A percentile compares a stretch with the other conserved stretches of the same genome.
Conservation (phyloP, 202 grass and related monocot genomes). For the Hordeum pubiflorum region DNA sequence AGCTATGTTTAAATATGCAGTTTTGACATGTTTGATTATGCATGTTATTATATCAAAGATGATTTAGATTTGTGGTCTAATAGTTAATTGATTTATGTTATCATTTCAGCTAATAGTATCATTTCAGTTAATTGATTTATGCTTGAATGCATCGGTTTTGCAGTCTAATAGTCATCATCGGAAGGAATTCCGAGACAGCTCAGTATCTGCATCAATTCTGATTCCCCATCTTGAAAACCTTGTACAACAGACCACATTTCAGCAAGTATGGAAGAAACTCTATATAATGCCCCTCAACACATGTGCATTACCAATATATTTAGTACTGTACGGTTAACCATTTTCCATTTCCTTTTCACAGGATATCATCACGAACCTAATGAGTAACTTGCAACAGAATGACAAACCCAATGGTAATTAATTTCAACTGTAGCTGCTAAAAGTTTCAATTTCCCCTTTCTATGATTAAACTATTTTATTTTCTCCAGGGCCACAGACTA, state of each 20-base stretch:
- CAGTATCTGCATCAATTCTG: slow-evolving; percentile 63
- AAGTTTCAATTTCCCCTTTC: neutral
- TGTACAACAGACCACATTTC: slow-evolving; percentile 85
- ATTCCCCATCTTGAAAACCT: slow-evolving; percentile 96
- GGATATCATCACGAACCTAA: slow-evolving; percentile 73
- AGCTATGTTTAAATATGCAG: neutral
- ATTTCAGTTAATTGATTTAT: neutral
- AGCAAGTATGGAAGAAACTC: slow-evolving; percentile 58
- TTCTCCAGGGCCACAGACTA: slow-evolving; percentile 38
- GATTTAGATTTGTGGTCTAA: neutral
- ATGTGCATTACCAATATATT: neutral
- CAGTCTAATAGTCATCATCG: slow-evolving; percentile 51
- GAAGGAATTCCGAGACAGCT: slow-evolving; percentile 56
- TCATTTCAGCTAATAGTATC: neutral
- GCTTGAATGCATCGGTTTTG: slow-evolving; percentile 7
- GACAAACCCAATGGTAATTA: slow-evolving; percentile 51
- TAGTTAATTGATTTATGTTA: neutral
- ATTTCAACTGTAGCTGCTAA: neutral
- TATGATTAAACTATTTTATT: slow-evolving; percentile 24
- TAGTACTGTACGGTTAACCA: neutral
- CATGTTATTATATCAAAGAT: neutral
- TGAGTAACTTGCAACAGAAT: slow-evolving; percentile 83
- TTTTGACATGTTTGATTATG: neutral
- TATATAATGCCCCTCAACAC: slow-evolving; percentile 3
- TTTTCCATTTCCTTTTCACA: slow-evolving; percentile 22